A percentile compares a stretch with the other conserved stretches of the same genome.
phyloP scores from a whole-genome alignment of 768 basidiomycete species.

The Mycena filopes region DNA sequence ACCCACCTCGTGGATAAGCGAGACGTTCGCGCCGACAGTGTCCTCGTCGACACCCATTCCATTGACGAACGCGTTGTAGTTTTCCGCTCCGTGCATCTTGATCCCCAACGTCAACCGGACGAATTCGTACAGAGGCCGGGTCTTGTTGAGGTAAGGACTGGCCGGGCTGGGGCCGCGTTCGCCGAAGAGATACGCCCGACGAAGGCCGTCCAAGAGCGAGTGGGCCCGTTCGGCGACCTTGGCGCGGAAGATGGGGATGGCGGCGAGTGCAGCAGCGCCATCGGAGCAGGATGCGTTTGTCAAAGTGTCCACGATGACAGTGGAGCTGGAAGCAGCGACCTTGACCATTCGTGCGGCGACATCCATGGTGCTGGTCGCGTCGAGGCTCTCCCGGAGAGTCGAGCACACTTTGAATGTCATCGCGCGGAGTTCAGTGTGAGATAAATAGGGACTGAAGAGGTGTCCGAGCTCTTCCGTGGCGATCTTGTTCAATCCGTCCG shows the following conservation, averaged over 20 bases:
- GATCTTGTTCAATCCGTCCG: slow-evolving; percentile 57
- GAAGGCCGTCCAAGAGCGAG: slow-evolving; percentile 57
- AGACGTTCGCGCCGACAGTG: slow-evolving; percentile 77
- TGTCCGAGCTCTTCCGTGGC: slow-evolving; percentile 59
- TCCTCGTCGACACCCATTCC: slow-evolving; percentile 75
- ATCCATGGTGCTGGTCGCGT: slow-evolving; percentile 80
- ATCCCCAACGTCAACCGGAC: slow-evolving; percentile 79
- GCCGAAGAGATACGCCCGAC: slow-evolving; percentile 68
- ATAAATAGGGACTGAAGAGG: slow-evolving; percentile 56
- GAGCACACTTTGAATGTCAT: slow-evolving; percentile 51
- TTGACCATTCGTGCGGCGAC: slow-evolving; percentile 73
- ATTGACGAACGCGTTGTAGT: slow-evolving; percentile 66
- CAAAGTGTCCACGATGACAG: slow-evolving; percentile 73
- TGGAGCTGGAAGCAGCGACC: slow-evolving; percentile 70
- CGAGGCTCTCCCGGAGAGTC: slow-evolving; percentile 63
- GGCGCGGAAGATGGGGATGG: slow-evolving; percentile 65
- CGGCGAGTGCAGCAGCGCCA: slow-evolving; percentile 44
- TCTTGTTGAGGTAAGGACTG: slow-evolving; percentile 71
- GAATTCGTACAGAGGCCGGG: slow-evolving; percentile 80
- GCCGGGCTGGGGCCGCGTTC: slow-evolving; percentile 74
- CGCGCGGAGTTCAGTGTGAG: slow-evolving; percentile 42
- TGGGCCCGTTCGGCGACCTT: slow-evolving; percentile 61
- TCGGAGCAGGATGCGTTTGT: slow-evolving; percentile 48
- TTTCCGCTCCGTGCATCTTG: slow-evolving; percentile 83
- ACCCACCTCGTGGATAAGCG: slow-evolving; percentile 79